A percentile compares a stretch with the other conserved stretches of the same genome.
Conservation (phyloP, 331 rosid species). For the Malus hybrid region DNA sequence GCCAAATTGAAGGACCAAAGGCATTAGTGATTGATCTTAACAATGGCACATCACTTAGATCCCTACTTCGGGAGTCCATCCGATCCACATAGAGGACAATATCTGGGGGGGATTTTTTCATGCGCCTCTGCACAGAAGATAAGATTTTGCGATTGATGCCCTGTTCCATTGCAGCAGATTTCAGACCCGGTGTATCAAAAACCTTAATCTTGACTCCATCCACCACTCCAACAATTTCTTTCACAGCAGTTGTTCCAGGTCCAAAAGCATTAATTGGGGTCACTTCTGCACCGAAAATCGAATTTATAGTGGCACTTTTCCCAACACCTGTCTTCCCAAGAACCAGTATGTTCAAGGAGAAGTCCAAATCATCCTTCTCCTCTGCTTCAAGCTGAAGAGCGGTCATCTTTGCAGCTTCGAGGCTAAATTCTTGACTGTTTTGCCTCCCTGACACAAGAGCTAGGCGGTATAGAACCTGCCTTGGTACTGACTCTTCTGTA, state of each 20-base stretch:
- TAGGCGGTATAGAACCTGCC: constrained; percentile 77
- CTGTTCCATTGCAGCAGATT: constrained; percentile 68
- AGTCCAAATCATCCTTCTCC: constrained; percentile 47
- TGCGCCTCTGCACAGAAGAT: constrained; percentile 55
- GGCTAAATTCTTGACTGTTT: constrained; percentile 47
- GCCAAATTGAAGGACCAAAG: constrained; percentile 75
- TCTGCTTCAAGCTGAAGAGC: constrained; percentile 71
- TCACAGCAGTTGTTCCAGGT: constrained; percentile 67
- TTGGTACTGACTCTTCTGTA: constrained; percentile 64
- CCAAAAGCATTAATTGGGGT: constrained; percentile 60
- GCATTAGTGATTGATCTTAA: constrained; percentile 53
- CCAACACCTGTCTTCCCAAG: constrained; percentile 90
- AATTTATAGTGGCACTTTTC: constrained; percentile 90
- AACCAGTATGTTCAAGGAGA: constrained; percentile 70
- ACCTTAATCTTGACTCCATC: constrained; percentile 72
- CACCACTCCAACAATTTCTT: constrained; percentile 64
- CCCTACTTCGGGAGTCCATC: constrained; percentile 76
- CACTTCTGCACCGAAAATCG: constrained; percentile 76
- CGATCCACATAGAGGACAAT: constrained; percentile 86
- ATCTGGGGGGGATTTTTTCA: constrained; percentile 74
- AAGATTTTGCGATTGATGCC: constrained; percentile 49
- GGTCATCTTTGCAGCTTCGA: constrained; percentile 63
- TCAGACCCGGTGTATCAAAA: constrained; percentile 86
- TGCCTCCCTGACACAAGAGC: constrained; percentile 65
- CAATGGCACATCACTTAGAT: constrained; percentile 75